phyloP scores from a whole-genome alignment of 2,329 filamentous ascomycete genomes.

The Xylariaceae sp. region DNA sequence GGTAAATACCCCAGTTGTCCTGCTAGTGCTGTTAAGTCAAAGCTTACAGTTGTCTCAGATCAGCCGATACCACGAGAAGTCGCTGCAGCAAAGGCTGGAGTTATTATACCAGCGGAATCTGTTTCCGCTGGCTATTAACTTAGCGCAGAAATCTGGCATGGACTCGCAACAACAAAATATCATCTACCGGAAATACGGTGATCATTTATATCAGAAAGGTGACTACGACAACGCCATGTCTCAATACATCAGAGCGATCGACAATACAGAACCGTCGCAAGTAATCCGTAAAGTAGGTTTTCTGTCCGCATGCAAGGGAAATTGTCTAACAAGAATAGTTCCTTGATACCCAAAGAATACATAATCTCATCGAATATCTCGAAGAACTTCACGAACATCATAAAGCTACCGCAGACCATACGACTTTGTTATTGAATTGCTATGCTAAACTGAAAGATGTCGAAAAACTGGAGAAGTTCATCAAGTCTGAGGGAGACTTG shows the following conservation, averaged over 20 bases:
- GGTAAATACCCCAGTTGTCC: no score
- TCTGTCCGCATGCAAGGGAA: background rate
- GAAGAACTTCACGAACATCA: slow-evolving; percentile 95
- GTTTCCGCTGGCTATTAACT: slow-evolving; percentile 86
- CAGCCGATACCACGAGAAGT: slow-evolving; percentile 86
- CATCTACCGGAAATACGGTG: slow-evolving; percentile 92
- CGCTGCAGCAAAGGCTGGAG: slow-evolving; percentile 86
- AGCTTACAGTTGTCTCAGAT: slow-evolving; percentile 57
- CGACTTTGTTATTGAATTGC: slow-evolving; percentile 90
- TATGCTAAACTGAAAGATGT: slow-evolving; percentile 98
- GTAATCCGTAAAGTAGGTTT: slow-evolving; percentile 80
- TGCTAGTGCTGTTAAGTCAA: no score
- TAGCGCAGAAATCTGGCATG: slow-evolving; percentile 87
- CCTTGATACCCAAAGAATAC: slow-evolving; percentile 93
- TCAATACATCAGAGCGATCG: slow-evolving; percentile 94
- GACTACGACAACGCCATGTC: slow-evolving; percentile 99
- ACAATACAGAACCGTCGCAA: slow-evolving; percentile 93
- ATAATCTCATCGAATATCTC: slow-evolving; percentile 95
- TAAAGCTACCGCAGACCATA: slow-evolving; percentile 92
- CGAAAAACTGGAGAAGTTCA: slow-evolving; percentile 93
- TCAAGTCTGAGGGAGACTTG: slow-evolving; percentile 90
- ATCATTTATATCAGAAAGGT: slow-evolving; percentile 90
- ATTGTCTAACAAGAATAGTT: slow-evolving; percentile 58
- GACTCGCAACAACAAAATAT: slow-evolving; percentile 81
- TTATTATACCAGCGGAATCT: slow-evolving; percentile 93